phyloP scores from a whole-genome alignment of 176 grass and related monocot genomes.

The Oryza officinalis region DNA sequence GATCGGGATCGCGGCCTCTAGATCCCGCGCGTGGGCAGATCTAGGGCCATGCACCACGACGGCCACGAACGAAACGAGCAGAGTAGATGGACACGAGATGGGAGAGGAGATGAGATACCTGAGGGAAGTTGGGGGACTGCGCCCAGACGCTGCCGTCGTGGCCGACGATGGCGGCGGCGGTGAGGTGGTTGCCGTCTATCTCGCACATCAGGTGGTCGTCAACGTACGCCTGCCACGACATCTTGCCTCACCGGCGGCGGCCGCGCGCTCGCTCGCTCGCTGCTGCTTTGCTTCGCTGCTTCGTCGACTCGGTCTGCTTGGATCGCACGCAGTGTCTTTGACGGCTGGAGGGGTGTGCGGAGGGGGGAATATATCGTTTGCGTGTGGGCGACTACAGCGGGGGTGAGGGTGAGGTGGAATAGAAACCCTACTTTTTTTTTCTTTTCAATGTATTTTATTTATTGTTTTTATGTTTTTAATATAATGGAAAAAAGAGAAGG shows the following conservation, averaged over 20 bases:
- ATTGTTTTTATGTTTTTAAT: not conserved
- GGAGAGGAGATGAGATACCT: conserved; percentile 30
- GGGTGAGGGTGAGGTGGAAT: not conserved
- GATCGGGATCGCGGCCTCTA: conserved; percentile 26
- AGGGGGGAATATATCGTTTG: conserved; percentile 50
- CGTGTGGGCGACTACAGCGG: conserved; percentile 15
- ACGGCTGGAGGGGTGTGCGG: conserved; percentile 4
- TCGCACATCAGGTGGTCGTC: conserved; percentile 94
- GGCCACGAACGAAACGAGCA: not conserved
- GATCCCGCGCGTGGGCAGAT: conserved; percentile 44
- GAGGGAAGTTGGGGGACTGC: conserved; percentile 57
- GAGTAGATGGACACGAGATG: not conserved
- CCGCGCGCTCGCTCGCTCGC: not conserved
- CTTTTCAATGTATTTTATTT: not conserved
- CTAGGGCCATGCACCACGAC: not conserved
- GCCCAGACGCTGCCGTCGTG: conserved; percentile 75
- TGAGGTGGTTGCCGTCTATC: conserved; percentile 65
- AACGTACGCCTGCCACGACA: conserved; percentile 91
- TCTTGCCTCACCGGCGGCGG: conserved; percentile 41
- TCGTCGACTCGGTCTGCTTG: conserved; percentile 34
- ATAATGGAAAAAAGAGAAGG: not conserved
- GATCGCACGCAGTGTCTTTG: conserved; percentile 46
- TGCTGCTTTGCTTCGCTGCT: not conserved
- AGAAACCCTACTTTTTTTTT: conserved; percentile 29
- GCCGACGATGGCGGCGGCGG: conserved; percentile 73